Evolutionary conservation across 176 grass and related monocot genomes (phyloP), one percentile per base, ranked within the genome.

Genomic region (Aegilops tauschii): DNA sequence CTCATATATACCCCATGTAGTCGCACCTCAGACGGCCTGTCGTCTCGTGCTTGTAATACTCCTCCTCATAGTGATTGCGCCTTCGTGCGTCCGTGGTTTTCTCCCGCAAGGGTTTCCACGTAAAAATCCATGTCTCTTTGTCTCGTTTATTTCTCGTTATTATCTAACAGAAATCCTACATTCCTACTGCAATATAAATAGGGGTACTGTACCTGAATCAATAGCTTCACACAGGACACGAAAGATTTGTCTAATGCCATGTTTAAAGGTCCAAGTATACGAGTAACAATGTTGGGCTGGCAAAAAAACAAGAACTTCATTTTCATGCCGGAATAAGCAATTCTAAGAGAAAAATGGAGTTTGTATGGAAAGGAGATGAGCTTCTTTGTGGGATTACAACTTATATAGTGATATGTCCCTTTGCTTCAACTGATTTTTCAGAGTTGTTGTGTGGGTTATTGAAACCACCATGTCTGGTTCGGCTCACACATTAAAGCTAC

Each of bases 171-270:
- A 73, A 58, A 77, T 58, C 8, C 30, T 59, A 56, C 27, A 49
- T 49, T 14, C 12, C 47, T 49, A 49, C 47, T 3, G 44, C 47
- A 20, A 54, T 85, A 76, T 8, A 39, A 69, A 50, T 8, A 18
- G 50, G 61, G n/a, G 14, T 50, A 50, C 4, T 50, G 47, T 50
- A 54, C 84, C 75, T 79, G 45, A 86, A 86, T 47, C 75, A 86
- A 69, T 28, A 86, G 75, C 76, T 86, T 86, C 64, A 86, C 49
- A 79, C 74, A 79, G 77, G 63, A 7, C n/a, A 86, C 49, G 58
- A 32, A 86, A 79, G 63, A 86, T 25, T 8, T 12, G 8, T 16
- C 40, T n/a, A 86, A 16, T 42, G 84, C 47, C 47, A 69, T n/a
- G 29, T 20, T 35, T 69, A 86, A 59, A 61, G 84, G 64, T 69